Evolutionary conservation across 2,329 filamentous ascomycete species (phyloP).

Genomic region (Clonostachys rosea): DNA sequence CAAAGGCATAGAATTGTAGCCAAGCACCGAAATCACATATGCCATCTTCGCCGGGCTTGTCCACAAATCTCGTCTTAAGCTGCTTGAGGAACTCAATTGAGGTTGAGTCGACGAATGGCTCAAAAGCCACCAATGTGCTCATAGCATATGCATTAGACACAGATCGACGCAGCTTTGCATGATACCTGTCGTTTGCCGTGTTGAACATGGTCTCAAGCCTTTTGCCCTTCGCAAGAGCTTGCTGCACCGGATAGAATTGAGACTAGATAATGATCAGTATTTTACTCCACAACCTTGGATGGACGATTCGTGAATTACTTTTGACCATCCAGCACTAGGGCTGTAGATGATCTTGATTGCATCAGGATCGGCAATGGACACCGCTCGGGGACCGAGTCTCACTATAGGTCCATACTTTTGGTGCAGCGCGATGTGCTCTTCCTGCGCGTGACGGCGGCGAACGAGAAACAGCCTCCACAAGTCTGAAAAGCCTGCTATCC

Average conservation of each 20-base stretch:
- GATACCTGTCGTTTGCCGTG: slow-evolving; percentile 68
- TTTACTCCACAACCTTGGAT: too few relatives aligned
- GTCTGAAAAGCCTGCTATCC: too few relatives aligned
- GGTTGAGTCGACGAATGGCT: slow-evolving; percentile 42
- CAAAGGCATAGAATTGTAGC: slow-evolving; percentile 42
- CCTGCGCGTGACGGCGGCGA: too few relatives aligned
- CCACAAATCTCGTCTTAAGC: slow-evolving; percentile 21
- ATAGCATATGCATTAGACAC: slow-evolving; percentile 41
- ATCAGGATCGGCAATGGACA: too few relatives aligned
- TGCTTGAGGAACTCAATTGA: slow-evolving; percentile 31
- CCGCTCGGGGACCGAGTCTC: too few relatives aligned
- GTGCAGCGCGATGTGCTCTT: too few relatives aligned
- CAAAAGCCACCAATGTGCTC: slow-evolving; percentile 40
- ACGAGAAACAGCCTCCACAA: too few relatives aligned
- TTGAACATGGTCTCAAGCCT: slow-evolving; percentile 71
- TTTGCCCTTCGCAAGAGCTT: slow-evolving; percentile 64
- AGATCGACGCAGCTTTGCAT: slow-evolving; percentile 28
- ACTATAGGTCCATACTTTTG: too few relatives aligned
- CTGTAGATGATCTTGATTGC: too few relatives aligned
- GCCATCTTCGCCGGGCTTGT: too few relatives aligned
- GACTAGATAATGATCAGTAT: slow-evolving; percentile 40
- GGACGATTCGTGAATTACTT: too few relatives aligned
- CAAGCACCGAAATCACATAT: slow-evolving; percentile 30
- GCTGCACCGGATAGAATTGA: slow-evolving; percentile 76
- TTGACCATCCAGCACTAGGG: too few relatives aligned